Conservation (phyloP, 2,329 filamentous ascomycete species). For the Beauveria brongniartii region DNA sequence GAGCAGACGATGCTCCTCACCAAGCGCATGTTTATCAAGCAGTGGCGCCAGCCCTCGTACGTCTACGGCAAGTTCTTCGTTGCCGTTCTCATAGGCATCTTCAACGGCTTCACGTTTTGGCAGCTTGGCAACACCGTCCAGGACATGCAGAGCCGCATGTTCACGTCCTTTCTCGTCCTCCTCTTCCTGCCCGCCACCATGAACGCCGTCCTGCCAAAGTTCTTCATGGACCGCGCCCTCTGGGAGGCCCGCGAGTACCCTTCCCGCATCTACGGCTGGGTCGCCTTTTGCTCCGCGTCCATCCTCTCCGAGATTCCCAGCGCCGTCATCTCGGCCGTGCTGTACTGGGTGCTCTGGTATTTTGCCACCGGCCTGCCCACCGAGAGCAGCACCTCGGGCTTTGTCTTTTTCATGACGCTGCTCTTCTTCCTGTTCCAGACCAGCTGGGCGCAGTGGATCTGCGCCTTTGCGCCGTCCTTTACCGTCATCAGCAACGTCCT, state of each 20-base stretch:
- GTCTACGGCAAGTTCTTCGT: slow-evolving; percentile 71
- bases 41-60: slow-evolving; percentile 71
- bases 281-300: slow-evolving; percentile 67
- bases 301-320: slow-evolving; percentile 65
- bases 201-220: slow-evolving; percentile 69
- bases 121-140: slow-evolving; percentile 55
- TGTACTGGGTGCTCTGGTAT: slow-evolving; percentile 74
- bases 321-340: slow-evolving; percentile 52
- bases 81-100: slow-evolving; percentile 62
- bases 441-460: slow-evolving; percentile 78
- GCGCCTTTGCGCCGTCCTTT: slow-evolving; percentile 70
- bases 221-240: slow-evolving; percentile 62
- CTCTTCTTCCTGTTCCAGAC: slow-evolving; percentile 70
- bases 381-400: slow-evolving; percentile 58
- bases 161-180: slow-evolving; percentile 59
- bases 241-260: slow-evolving; percentile 70
- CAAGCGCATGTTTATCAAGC: slow-evolving; percentile 61
- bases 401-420: slow-evolving; percentile 70
- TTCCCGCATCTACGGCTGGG: slow-evolving; percentile 68
- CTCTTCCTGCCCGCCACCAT: slow-evolving; percentile 62
- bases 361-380: slow-evolving; percentile 63
- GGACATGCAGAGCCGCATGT: slow-evolving; percentile 72
- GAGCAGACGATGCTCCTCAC: slow-evolving; percentile 59
- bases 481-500: slow-evolving; percentile 69
- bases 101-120: slow-evolving; percentile 76